These are phyloP conservation scores for Magnusiomyces fungicola DNA, from an alignment of 1,139 yeast species.

Conservation along the genomic window DNA sequence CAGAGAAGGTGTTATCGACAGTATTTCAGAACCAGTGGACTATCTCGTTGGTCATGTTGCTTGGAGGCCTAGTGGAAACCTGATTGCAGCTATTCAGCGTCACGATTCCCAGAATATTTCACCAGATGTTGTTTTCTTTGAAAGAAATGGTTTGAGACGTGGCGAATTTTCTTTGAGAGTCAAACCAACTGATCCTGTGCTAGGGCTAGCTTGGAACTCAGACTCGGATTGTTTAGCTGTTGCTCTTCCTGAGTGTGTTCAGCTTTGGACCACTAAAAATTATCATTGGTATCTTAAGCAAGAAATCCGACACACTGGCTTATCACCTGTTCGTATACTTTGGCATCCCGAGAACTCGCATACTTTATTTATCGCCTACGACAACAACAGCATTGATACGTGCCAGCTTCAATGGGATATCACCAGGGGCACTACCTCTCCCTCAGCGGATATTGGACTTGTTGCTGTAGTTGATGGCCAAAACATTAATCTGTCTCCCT, in stretches of 20 bases:
- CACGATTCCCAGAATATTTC: conserved; percentile 19
- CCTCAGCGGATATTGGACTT: conserved; percentile 72
- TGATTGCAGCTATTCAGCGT: conserved; percentile 78
- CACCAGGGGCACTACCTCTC: conserved; percentile 58
- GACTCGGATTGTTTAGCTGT: conserved; percentile 76
- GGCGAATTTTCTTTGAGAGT: conserved; percentile 75
- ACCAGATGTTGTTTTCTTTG: conserved; percentile 62
- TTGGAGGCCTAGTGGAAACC: conserved; percentile 90
- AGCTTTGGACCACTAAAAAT: conserved; percentile 86
- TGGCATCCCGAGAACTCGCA: conserved; percentile 92
- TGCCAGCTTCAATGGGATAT: conserved; percentile 62
- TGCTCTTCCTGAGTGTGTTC: conserved; percentile 52
- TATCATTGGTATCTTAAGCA: conserved; percentile 95
- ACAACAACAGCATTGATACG: conserved; percentile 40
- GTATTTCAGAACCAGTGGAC: conserved; percentile 88
- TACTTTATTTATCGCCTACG: conserved; percentile 47
- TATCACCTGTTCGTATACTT: conserved; percentile 44
- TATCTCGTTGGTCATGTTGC: conserved; percentile 64
- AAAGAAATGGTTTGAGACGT: conserved; percentile 87
- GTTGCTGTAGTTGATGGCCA: conserved; percentile 75
- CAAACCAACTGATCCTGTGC: conserved; percentile 41
- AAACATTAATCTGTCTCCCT: conserved; percentile 70
- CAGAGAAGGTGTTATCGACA: conserved; percentile 65
- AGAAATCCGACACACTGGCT: conserved; percentile 41
- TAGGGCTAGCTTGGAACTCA: conserved; percentile 69